These are phyloP conservation scores for Debaryomycetaceae sp. DNA, from an alignment of 1,139 yeast species.

Conservation along the genomic window DNA sequence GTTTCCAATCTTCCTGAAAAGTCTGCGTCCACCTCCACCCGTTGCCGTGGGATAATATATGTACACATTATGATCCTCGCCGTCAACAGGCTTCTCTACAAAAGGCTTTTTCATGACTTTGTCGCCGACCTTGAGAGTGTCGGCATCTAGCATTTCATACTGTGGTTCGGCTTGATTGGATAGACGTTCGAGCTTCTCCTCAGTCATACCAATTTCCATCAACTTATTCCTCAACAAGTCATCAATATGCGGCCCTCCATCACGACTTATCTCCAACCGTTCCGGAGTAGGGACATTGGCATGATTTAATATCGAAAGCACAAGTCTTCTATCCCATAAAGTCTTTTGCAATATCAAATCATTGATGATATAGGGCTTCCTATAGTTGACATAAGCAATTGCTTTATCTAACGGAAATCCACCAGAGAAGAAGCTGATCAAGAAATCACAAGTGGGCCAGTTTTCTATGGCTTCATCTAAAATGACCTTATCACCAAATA, in stretches of 20 bases:
- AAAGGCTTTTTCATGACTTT: slow-evolving; percentile 75
- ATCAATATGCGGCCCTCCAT: slow-evolving; percentile 92
- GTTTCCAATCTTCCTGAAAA: slow-evolving; percentile 95
- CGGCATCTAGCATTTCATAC: slow-evolving; percentile 89
- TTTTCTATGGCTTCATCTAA: slow-evolving; percentile 89
- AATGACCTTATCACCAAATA: slow-evolving; percentile 96
- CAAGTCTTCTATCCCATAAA: slow-evolving; percentile 93
- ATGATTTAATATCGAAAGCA: slow-evolving; percentile 74
- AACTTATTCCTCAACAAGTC: slow-evolving; percentile 48
- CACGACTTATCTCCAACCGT: slow-evolving; percentile 85
- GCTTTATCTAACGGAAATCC: slow-evolving; percentile 98
- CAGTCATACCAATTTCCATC: slow-evolving; percentile 33
- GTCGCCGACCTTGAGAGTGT: slow-evolving; percentile 79
- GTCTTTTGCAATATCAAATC: slow-evolving; percentile 90
- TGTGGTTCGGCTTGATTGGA: slow-evolving; percentile 70
- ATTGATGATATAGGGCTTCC: slow-evolving; percentile 87
- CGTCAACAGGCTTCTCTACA: slow-evolving; percentile 98
- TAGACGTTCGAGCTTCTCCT: slow-evolving; percentile 49
- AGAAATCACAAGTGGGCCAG: slow-evolving; percentile 98
- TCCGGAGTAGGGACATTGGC: slow-evolving; percentile 86
- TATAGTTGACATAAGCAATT: slow-evolving; percentile 78
- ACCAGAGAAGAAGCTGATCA: slow-evolving; percentile 87
- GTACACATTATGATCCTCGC: slow-evolving; percentile 96
- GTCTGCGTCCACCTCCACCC: slow-evolving; percentile 96
- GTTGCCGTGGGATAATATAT: slow-evolving; percentile 83